A percentile compares a stretch with the other conserved stretches of the same genome.
phyloP scores from a whole-genome alignment of 345 rosid genomes.

The Pugionium cornutum region DNA sequence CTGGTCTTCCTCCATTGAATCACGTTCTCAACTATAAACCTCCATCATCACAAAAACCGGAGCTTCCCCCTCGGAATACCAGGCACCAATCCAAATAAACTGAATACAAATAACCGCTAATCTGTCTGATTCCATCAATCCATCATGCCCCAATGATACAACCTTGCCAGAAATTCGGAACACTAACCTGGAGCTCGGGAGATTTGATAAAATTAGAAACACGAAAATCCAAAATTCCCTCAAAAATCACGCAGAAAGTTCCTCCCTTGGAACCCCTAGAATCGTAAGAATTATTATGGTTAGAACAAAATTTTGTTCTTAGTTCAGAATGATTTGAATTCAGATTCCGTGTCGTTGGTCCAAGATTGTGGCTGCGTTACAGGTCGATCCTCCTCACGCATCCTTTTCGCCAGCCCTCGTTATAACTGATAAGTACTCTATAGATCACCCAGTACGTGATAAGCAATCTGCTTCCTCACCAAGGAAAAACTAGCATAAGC shows the following conservation, averaged over 20 bases:
- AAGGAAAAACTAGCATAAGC: too few relatives aligned
- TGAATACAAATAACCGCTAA: not conserved
- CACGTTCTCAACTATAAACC: constrained; percentile 12
- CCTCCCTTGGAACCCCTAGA: not conserved
- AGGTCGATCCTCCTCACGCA: not conserved
- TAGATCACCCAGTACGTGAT: too few relatives aligned
- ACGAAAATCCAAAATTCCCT: too few relatives aligned
- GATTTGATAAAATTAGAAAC: too few relatives aligned
- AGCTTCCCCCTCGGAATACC: not conserved
- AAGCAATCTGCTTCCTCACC: too few relatives aligned
- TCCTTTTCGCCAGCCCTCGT: not conserved
- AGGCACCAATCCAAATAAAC: not conserved
- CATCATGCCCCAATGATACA: not conserved
- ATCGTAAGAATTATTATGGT: not conserved
- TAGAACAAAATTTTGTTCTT: not conserved
- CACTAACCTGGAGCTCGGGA: not conserved
- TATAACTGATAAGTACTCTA: not conserved
- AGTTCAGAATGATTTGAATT: not conserved
- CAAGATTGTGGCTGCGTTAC: not conserved
- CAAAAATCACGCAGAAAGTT: too few relatives aligned
- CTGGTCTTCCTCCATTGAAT: constrained; percentile 67
- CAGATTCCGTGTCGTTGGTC: not conserved
- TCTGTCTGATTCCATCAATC: not conserved
- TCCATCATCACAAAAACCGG: not conserved
- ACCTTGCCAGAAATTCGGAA: not conserved